Evolutionary conservation across 2,329 filamentous ascomycete genomes (phyloP).

Genomic region (Venturia effusa): DNA sequence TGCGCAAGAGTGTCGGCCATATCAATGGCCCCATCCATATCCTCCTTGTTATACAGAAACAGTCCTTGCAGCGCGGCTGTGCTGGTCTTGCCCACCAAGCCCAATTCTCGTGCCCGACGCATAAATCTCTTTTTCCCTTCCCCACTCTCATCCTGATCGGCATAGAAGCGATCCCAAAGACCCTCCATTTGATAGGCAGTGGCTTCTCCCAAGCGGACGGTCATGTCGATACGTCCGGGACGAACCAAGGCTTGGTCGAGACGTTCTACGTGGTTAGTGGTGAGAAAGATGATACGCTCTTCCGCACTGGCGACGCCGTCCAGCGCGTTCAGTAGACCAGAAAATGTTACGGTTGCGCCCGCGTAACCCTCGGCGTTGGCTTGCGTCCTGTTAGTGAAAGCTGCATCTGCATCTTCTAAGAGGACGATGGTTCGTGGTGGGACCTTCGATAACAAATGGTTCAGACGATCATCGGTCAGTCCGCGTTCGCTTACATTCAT

Average conservation of each 20-base stretch:
- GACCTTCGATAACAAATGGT: slow-evolving; percentile 74
- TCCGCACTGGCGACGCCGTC: slow-evolving; percentile 93
- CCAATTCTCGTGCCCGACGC: slow-evolving; percentile 54
- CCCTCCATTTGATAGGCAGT: slow-evolving; percentile 71
- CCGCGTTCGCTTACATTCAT: slow-evolving; percentile 84
- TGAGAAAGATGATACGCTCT: slow-evolving; percentile 86
- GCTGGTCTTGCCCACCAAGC: slow-evolving; percentile 63
- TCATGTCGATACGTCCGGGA: slow-evolving; percentile 90
- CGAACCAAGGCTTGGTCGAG: slow-evolving; percentile 82
- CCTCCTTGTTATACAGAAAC: slow-evolving; percentile 89
- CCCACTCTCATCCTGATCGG: slow-evolving; percentile 60
- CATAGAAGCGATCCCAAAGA: slow-evolving; percentile 95
- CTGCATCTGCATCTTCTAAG: slow-evolving; percentile 84
- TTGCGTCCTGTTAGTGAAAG: slow-evolving; percentile 71
- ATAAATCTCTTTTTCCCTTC: slow-evolving; percentile 59
- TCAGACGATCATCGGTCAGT: slow-evolving; percentile 79
- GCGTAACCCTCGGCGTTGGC: slow-evolving; percentile 72
- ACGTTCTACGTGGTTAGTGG: slow-evolving; percentile 86
- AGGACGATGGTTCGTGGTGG: slow-evolving; percentile 73
- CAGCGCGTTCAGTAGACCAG: slow-evolving; percentile 58
- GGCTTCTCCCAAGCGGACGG: slow-evolving; percentile 77
- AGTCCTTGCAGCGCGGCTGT: slow-evolving; percentile 88
- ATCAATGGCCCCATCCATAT: slow-evolving; percentile 74
- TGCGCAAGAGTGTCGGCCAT: slow-evolving; percentile 55
- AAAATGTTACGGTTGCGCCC: slow-evolving; percentile 87